Evolutionary conservation across 805 yeast genomes (phyloP).

Genomic region (Myxozyma neotropica): DNA sequence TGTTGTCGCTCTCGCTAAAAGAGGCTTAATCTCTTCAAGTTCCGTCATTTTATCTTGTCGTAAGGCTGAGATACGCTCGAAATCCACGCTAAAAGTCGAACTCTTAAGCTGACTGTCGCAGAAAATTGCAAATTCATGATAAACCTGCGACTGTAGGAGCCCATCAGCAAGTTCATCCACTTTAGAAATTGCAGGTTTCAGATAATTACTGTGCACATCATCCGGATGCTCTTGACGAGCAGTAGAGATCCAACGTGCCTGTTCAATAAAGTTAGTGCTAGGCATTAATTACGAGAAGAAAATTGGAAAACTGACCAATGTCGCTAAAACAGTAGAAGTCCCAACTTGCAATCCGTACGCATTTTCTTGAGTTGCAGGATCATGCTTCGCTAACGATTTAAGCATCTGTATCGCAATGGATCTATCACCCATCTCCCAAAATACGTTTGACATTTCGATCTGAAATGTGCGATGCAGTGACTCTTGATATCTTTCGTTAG

Average conservation of each 20-base stretch:
- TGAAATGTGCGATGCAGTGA: constrained; percentile 39
- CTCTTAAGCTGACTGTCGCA: constrained; percentile 66
- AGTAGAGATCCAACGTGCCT: constrained; percentile 67
- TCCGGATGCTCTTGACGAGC: constrained; percentile 70
- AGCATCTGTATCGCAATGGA: constrained; percentile 60
- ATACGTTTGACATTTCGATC: constrained; percentile 58
- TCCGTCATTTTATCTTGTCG: constrained; percentile 22
- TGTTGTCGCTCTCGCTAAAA: constrained; percentile 50
- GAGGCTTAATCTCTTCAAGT: constrained; percentile 51
- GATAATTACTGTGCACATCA: constrained; percentile 58
- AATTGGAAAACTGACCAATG: constrained; percentile 10
- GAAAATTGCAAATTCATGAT: constrained; percentile 66
- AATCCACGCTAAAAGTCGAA: constrained; percentile 49
- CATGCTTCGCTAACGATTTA: constrained; percentile 36
- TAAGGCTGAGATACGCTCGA: constrained; percentile 48
- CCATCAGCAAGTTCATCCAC: constrained; percentile 40
- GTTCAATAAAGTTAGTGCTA: neutral
- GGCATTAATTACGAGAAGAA: neutral
- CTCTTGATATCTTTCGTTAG: neutral
- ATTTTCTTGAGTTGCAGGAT: neutral
- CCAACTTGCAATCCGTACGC: constrained; percentile 12
- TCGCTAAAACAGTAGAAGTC: constrained; percentile 16
- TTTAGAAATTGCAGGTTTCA: constrained; percentile 49
- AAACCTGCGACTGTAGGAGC: constrained; percentile 47
- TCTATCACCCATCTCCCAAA: constrained; percentile 67